Evolutionary conservation across 164 flowering plant genomes (phyloP), one percentile per base, ranked within the genome.

Genomic region (Umbilicus rupestris): DNA sequence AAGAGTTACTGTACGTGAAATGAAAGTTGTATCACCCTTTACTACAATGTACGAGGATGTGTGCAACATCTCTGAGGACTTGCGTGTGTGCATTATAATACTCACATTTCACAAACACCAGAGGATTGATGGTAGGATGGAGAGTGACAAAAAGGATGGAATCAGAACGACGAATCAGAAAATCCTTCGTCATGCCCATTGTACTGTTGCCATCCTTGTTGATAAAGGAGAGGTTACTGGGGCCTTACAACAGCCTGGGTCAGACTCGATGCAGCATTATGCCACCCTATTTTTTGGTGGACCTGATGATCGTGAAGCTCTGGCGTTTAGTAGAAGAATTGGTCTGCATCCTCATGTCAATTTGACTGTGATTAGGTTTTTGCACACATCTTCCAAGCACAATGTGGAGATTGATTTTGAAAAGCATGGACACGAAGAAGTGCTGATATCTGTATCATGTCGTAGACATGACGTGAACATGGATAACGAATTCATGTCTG

Each of bases 31-130:
- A 1, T 74, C 92, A 1, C 62, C 78, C 1, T 72, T 73, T 17
- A 39, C 71, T 1, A 75, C 35, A 33, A 80, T 90, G 79, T 75
- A 81, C 66, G 83, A 83, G 62, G 92, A 85, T 10, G 82, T 88
- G 19, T 85, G 97, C 68, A 70, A 76, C 17, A 65, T 30, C 2
- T 82, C 87, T 0, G 87, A 79, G 70, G 88, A 88, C 26, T 39
- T 79, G 2, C 76, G 89, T 1, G 83, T 82, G 1, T 76, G 87
- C 15, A 71, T 87, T 22, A 30, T 90, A 1, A 59, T 90, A 20
- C 75, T 89, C 7, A 85, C 91, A 6, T 90, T 90, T 65, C 96
- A 89, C 73, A 87, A 89, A 73, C 86, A 85, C 74, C 92, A 84
- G 45, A 65, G 89, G 30, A 83, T 87, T 7, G 93, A 86, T 70